Conservation (phyloP, 345 rosid species). For the Sonneratia alba region DNA sequence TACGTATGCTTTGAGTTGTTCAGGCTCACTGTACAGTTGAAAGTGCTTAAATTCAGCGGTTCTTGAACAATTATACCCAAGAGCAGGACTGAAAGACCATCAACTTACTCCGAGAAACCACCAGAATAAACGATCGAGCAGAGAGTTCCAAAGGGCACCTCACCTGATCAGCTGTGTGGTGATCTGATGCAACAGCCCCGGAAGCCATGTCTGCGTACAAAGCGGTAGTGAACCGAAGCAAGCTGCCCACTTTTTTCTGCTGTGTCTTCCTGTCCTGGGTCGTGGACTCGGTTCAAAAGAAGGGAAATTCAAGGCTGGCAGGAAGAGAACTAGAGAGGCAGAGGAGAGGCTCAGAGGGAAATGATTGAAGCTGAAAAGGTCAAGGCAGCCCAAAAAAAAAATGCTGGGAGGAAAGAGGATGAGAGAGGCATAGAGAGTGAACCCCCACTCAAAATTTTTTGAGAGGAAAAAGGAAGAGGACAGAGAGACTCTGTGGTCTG, state of each 20-base stretch:
- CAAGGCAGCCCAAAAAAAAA: not conserved
- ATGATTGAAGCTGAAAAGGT: constrained; percentile 11
- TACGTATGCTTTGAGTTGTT: not conserved
- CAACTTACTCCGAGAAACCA: not conserved
- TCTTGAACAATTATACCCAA: not conserved
- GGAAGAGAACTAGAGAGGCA: not conserved
- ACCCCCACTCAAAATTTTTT: not conserved
- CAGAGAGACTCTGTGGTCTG: constrained; percentile 6
- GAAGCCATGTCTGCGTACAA: constrained; percentile 17
- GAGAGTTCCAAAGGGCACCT: not conserved
- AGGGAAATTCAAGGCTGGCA: not conserved
- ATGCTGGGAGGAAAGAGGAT: not conserved
- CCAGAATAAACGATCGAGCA: not conserved
- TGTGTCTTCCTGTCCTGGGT: not conserved
- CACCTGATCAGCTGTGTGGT: constrained; percentile 17
- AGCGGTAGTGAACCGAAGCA: not conserved
- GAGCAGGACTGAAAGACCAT: not conserved
- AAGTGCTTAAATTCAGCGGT: not conserved
- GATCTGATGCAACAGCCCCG: constrained; percentile 18
- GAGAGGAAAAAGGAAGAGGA: constrained; percentile 5
- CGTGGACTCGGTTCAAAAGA: constrained; percentile 6
- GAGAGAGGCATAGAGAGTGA: not conserved
- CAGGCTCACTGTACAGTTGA: not conserved
- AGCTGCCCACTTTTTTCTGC: not conserved
- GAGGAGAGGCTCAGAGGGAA: not conserved